Evolutionary conservation across 805 yeast genomes (phyloP).

Genomic region (Saturnispora hagleri): DNA sequence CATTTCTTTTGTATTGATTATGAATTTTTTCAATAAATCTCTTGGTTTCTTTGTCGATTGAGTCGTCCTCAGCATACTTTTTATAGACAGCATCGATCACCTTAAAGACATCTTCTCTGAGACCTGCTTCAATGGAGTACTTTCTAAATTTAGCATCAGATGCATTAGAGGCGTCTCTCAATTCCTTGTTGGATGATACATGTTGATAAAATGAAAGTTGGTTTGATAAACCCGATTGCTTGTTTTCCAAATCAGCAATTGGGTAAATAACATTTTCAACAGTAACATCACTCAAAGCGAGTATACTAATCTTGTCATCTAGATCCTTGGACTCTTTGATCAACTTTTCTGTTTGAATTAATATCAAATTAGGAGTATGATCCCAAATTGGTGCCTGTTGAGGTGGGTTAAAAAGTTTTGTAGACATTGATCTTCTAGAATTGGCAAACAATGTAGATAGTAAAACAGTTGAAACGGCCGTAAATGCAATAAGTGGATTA

Average conservation of each 20-base stretch:
- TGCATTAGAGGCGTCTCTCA: constrained; percentile 61
- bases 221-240: constrained; percentile 34
- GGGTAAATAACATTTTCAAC: constrained; percentile 50
- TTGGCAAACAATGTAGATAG: background rate
- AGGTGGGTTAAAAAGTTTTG: constrained; percentile 18
- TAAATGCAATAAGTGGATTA: background rate
- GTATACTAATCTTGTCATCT: constrained; percentile 45
- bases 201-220: constrained; percentile 63
- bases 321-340: constrained; percentile 35
- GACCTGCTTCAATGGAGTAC: constrained; percentile 51
- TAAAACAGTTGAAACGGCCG: background rate
- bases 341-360: constrained; percentile 33
- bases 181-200: constrained; percentile 53
- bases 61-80: constrained; percentile 23
- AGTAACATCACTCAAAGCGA: constrained; percentile 35
- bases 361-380: constrained; percentile 43
- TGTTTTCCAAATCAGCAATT: constrained; percentile 42
- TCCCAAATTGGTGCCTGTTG: constrained; percentile 49
- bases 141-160: constrained; percentile 52
- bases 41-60: constrained; percentile 43
- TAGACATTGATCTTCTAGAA: background rate
- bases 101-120: constrained; percentile 58
- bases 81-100: constrained; percentile 47
- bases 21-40: constrained; percentile 50
- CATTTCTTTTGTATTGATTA: constrained; percentile 53